Percentiles rank a stretch among this genome's conserved stretches.
These are phyloP conservation scores for Murraya koenigii DNA, from an alignment of 345 rosid species.

Conservation along the genomic window DNA sequence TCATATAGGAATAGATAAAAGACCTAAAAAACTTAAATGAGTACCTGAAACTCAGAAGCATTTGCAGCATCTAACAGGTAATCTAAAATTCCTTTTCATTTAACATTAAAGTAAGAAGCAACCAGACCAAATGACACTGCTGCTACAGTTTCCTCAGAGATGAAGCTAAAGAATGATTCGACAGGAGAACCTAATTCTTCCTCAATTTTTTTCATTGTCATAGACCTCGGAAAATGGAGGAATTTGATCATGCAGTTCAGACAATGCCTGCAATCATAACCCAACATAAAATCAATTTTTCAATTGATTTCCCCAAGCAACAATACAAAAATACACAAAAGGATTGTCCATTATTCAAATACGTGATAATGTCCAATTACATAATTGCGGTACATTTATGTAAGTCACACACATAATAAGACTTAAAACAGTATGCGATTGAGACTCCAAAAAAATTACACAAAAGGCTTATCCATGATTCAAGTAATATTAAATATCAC, in stretches of 20 bases:
- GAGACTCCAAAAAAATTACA: neutral
- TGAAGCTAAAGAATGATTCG: constrained; percentile 57
- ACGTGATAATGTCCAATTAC: neutral
- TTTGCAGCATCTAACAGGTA: constrained; percentile 83
- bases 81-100: constrained; percentile 36
- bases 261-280: constrained; percentile 67
- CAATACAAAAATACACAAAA: neutral
- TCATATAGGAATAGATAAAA: neutral
- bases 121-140: constrained; percentile 99
- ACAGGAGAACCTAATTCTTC: constrained; percentile 86
- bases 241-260: constrained; percentile 85
- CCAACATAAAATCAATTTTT: constrained; percentile 2
- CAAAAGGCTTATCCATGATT: neutral
- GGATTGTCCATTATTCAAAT: neutral
- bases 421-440: neutral
- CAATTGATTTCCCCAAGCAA: neutral
- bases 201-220: constrained; percentile 75
- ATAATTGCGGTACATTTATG: neutral
- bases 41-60: constrained; percentile 81
- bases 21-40: neutral
- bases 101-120: constrained; percentile 11
- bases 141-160: constrained; percentile 86
- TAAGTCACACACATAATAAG: neutral
- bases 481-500: neutral
- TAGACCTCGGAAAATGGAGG: constrained; percentile 77